A percentile compares a stretch with the other conserved stretches of the same genome.
Evolutionary conservation across 2,329 filamentous ascomycete species (phyloP).

Genomic region (Cordyceps militaris): DNA sequence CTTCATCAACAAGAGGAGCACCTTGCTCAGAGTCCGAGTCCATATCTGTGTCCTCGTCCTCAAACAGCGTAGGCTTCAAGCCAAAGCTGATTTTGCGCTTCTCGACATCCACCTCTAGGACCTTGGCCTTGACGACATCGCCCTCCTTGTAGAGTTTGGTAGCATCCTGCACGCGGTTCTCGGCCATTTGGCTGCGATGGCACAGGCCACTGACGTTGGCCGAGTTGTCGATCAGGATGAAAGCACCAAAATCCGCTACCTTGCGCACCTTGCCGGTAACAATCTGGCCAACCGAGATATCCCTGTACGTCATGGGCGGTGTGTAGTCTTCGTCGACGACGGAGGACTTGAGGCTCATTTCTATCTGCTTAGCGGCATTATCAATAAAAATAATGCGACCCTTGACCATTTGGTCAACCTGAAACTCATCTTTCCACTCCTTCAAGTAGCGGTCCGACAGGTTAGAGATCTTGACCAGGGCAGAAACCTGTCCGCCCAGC

Average conservation of each 20-base stretch:
- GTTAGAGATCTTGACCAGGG: constrained; percentile 77
- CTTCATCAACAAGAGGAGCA: constrained; percentile 35
- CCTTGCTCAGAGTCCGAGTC: constrained; percentile 41
- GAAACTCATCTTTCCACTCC: constrained; percentile 88
- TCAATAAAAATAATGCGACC: constrained; percentile 76
- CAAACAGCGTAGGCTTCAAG: constrained; percentile 87
- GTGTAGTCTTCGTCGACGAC: constrained; percentile 73
- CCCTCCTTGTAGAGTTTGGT: constrained; percentile 83
- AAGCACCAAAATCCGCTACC: constrained; percentile 91
- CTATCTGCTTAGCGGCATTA: constrained; percentile 59
- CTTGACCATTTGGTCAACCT: constrained; percentile 83
- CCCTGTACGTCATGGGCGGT: constrained; percentile 64
- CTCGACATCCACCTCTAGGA: constrained; percentile 68
- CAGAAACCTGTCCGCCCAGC: constrained; percentile 73
- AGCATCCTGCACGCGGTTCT: constrained; percentile 74
- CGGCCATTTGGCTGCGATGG: constrained; percentile 87
- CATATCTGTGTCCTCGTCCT: constrained; percentile 50
- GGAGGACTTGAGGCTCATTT: constrained; percentile 82
- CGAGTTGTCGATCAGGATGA: constrained; percentile 83
- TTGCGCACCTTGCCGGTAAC: constrained; percentile 88
- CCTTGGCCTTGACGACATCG: constrained; percentile 85
- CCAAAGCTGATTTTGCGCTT: constrained; percentile 81
- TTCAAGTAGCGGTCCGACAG: constrained; percentile 88
- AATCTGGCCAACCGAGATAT: constrained; percentile 71
- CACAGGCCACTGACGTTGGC: constrained; percentile 87